phyloP scores from a whole-genome alignment of 2,329 filamentous ascomycete genomes.

The Exophiala sideris region DNA sequence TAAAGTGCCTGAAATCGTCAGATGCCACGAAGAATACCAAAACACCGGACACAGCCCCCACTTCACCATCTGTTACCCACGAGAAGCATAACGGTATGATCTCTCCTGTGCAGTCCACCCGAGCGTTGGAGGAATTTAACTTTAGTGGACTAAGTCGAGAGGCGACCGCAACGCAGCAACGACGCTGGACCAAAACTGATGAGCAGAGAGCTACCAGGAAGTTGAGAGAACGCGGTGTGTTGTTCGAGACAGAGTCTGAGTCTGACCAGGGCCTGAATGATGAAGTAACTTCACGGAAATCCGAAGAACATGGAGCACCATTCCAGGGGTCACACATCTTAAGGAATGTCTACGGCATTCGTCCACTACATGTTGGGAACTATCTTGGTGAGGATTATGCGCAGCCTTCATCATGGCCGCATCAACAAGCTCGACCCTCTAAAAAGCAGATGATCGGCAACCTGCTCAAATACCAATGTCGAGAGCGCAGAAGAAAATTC shows the following conservation, averaged over 20 bases:
- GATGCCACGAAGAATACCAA: background rate
- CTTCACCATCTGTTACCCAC: background rate
- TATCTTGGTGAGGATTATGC: background rate
- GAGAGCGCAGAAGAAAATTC: slow-evolving; percentile 9
- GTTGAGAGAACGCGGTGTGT: slow-evolving; percentile 14
- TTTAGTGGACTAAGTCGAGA: background rate
- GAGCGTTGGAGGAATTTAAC: too few species aligned
- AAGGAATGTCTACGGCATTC: slow-evolving; percentile 12
- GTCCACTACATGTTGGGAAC: background rate
- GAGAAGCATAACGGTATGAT: background rate
- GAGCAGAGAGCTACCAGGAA: slow-evolving; percentile 7
- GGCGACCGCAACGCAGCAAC: background rate
- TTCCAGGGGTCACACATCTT: slow-evolving; percentile 9
- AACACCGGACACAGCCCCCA: background rate
- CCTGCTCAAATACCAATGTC: slow-evolving; percentile 16
- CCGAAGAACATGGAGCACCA: slow-evolving; percentile 2
- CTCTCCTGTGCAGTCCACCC: background rate
- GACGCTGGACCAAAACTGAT: slow-evolving; percentile 5
- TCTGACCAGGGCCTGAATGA: slow-evolving; percentile 7
- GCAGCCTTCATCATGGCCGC: background rate
- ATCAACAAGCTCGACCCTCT: background rate
- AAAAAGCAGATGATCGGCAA: slow-evolving; percentile 17
- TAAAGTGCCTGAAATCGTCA: background rate
- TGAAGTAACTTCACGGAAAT: background rate
- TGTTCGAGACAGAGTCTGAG: slow-evolving; percentile 22